phyloP scores from a whole-genome alignment of 2,329 filamentous ascomycete species.

The Aureobasidium sp. region DNA sequence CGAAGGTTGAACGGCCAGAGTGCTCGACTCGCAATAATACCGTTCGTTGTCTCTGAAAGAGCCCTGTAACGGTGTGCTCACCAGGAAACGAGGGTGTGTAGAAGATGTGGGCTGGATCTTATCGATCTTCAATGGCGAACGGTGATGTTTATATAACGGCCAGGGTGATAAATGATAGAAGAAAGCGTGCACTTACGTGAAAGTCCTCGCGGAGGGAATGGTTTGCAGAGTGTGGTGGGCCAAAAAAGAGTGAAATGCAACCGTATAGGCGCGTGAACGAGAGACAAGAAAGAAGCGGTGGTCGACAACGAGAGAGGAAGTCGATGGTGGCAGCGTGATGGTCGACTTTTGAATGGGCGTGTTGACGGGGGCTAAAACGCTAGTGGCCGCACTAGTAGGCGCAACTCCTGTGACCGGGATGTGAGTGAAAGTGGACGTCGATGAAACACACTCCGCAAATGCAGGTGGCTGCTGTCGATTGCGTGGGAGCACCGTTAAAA shows the following conservation, averaged over 20 bases:
- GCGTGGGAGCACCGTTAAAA: constrained; percentile 9
- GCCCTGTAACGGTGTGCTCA: constrained; percentile 3
- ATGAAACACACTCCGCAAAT: constrained; percentile 15
- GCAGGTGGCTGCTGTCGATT: constrained; percentile 4
- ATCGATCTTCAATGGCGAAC: constrained; percentile 17
- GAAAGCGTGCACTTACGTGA: constrained; percentile 16
- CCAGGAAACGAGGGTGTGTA: constrained; percentile 9
- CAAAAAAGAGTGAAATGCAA: constrained; percentile 17
- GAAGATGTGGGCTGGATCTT: constrained; percentile 10
- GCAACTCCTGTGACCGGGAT: constrained; percentile 9
- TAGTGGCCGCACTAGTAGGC: constrained; percentile 10
- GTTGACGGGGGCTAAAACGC: constrained; percentile 11
- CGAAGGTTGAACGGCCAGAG: constrained; percentile 11
- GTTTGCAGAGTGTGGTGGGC: constrained; percentile 10
- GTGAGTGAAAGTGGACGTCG: not conserved
- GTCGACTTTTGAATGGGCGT: constrained; percentile 13
- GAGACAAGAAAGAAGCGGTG: constrained; percentile 18
- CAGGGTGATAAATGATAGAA: not conserved
- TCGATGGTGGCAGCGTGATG: constrained; percentile 12
- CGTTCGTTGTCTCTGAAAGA: constrained; percentile 11
- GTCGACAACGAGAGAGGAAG: constrained; percentile 12
- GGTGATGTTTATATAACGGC: constrained; percentile 12
- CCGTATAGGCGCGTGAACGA: constrained; percentile 19
- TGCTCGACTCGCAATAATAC: constrained; percentile 10
- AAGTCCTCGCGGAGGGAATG: constrained; percentile 17